A percentile compares a stretch with the other conserved stretches of the same genome.
These are phyloP conservation scores for Ilyonectria sp. DNA, from an alignment of 2,329 filamentous ascomycete species.

Conservation along the genomic window DNA sequence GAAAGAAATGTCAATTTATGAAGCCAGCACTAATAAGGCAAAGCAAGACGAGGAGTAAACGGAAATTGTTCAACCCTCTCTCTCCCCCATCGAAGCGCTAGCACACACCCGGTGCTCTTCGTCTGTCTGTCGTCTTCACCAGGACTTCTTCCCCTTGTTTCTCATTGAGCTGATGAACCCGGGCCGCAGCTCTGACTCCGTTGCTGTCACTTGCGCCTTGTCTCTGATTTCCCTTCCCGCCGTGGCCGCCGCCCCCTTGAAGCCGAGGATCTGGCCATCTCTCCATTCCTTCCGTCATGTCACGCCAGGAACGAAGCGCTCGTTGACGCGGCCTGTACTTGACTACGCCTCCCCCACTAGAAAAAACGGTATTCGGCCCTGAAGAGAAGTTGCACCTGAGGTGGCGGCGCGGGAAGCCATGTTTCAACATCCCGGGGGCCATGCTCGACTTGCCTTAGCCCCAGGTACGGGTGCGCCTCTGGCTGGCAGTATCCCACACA, in stretches of 20 bases:
- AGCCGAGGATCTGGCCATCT: background rate
- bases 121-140: background rate
- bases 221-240: background rate
- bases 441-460: constrained; percentile 33
- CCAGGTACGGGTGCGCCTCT: constrained; percentile 26
- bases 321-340: background rate
- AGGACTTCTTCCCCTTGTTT: background rate
- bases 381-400: constrained; percentile 7
- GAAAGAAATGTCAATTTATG: background rate
- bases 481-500: background rate
- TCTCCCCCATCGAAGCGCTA: background rate
- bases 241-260: background rate
- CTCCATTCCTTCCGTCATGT: background rate
- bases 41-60: background rate
- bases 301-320: background rate
- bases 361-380: background rate
- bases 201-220: background rate
- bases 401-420: constrained; percentile 32
- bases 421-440: constrained; percentile 32
- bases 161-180: background rate
- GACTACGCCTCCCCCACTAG: background rate
- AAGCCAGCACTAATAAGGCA: constrained; percentile 6
- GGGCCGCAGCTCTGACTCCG: background rate
- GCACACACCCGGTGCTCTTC: background rate
- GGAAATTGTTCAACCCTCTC: background rate